Conservation (phyloP, 83 land plant species). For the Picea abies region DNA sequence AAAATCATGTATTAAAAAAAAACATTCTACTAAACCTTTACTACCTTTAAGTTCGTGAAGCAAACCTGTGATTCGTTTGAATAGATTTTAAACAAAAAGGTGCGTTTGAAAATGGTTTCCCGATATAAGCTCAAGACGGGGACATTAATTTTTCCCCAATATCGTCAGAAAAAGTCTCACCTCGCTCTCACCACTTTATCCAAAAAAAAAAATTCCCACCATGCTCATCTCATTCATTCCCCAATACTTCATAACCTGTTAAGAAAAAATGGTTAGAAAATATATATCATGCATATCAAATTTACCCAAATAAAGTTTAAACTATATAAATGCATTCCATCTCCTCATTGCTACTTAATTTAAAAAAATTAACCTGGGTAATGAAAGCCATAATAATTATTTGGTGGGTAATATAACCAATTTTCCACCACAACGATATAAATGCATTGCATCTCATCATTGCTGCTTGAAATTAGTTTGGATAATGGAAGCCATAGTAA, state of each 20-base stretch:
- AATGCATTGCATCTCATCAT: too few relatives aligned
- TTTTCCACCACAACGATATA: conserved; percentile 5
- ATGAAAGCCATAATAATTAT: conserved; percentile 28
- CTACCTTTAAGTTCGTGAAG: too few relatives aligned
- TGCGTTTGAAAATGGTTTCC: too few relatives aligned
- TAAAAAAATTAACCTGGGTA: conserved; percentile 34
- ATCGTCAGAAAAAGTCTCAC: too few relatives aligned
- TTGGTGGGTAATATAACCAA: conserved; percentile 19
- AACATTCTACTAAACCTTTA: too few relatives aligned
- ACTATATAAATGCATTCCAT: background rate
- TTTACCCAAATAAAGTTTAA: background rate
- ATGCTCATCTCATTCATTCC: conserved; percentile 30
- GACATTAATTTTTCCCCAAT: too few relatives aligned
- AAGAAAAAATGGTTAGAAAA: background rate
- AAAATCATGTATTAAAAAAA: too few relatives aligned
- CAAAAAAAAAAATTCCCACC: background rate
- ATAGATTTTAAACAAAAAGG: too few relatives aligned
- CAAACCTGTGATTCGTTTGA: too few relatives aligned
- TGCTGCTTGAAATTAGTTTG: conserved; percentile 21
- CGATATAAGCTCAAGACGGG: too few relatives aligned
- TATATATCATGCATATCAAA: background rate
- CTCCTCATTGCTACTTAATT: background rate
- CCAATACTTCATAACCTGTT: conserved; percentile 32
- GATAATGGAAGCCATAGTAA: conserved; percentile 38
- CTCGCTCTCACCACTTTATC: too few relatives aligned